These are phyloP conservation scores for Fusarium burgessii DNA, from an alignment of 2,329 filamentous ascomycete species.

Conservation along the genomic window DNA sequence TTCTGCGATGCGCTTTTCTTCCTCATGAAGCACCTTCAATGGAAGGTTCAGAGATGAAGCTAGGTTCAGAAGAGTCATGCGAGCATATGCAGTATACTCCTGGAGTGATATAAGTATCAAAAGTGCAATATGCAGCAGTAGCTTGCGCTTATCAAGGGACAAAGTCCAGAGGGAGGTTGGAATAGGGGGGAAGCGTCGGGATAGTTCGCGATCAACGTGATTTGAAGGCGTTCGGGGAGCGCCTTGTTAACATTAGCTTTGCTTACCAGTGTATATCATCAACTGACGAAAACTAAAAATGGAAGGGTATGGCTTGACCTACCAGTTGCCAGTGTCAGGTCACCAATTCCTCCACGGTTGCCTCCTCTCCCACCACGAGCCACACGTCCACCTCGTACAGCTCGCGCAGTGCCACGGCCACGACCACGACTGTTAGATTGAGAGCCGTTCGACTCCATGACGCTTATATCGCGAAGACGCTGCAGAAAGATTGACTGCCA, in stretches of 20 bases:
- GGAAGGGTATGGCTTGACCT: constrained; percentile 26
- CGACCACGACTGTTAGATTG: constrained; percentile 50
- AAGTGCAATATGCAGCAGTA: constrained; percentile 79
- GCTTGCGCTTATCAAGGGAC: constrained; percentile 69
- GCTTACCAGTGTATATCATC: neutral
- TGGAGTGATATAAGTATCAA: constrained; percentile 81
- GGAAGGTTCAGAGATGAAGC: constrained; percentile 78
- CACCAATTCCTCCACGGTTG: constrained; percentile 43
- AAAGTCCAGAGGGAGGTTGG: constrained; percentile 71
- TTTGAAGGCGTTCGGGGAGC: constrained; percentile 56
- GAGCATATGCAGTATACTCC: constrained; percentile 80
- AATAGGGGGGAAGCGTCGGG: constrained; percentile 67
- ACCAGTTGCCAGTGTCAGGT: constrained; percentile 53
- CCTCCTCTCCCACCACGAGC: constrained; percentile 50
- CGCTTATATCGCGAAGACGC: constrained; percentile 76
- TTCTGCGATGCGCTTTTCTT: constrained; percentile 81
- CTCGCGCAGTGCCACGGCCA: constrained; percentile 50
- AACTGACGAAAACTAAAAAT: neutral
- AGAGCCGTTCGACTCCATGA: constrained; percentile 55
- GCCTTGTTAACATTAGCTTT: constrained; percentile 39
- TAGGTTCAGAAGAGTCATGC: constrained; percentile 76
- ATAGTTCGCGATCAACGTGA: constrained; percentile 61
- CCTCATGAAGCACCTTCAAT: constrained; percentile 71
- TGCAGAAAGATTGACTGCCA: constrained; percentile 81
- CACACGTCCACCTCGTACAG: constrained; percentile 48